A percentile compares a stretch with the other conserved stretches of the same genome.
These are phyloP conservation scores for Daldinia sp. DNA, from an alignment of 2,329 filamentous ascomycete species.

Conservation along the genomic window DNA sequence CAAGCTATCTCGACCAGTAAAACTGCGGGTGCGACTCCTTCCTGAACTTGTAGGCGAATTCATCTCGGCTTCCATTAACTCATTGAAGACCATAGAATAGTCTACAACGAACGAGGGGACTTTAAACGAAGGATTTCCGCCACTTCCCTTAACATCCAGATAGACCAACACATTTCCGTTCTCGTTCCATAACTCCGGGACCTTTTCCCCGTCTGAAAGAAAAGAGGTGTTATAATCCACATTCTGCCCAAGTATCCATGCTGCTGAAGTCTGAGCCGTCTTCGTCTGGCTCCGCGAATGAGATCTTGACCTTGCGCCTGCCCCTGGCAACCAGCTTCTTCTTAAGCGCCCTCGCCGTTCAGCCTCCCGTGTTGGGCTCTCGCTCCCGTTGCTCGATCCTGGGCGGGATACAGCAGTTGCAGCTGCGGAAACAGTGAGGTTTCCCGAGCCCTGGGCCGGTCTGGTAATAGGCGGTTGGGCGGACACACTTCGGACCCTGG, in stretches of 20 bases:
- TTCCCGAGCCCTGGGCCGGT: conserved; percentile 40
- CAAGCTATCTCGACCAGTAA: conserved; percentile 57
- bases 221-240: conserved; percentile 65
- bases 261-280: conserved; percentile 42
- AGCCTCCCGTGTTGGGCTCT: conserved; percentile 52
- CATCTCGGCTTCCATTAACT: conserved; percentile 59
- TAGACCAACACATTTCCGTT: conserved; percentile 65
- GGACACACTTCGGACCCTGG: conserved; percentile 57
- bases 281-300: conserved; percentile 53
- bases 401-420: conserved; percentile 42
- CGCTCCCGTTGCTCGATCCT: conserved; percentile 52
- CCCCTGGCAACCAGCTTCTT: conserved; percentile 63
- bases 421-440: conserved; percentile 45
- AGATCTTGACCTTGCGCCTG: conserved; percentile 60
- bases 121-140: conserved; percentile 66
- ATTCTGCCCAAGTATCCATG: conserved; percentile 65
- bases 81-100: conserved; percentile 62
- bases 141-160: conserved; percentile 60
- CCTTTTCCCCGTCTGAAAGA: conserved; percentile 64
- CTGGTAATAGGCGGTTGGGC: conserved; percentile 53
- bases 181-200: conserved; percentile 73
- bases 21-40: conserved; percentile 54
- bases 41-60: conserved; percentile 43
- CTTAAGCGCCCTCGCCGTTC: conserved; percentile 55
- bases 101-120: conserved; percentile 63